These are phyloP conservation scores for Sisymbrium altissimum DNA, from an alignment of 345 rosid species.

Conservation along the genomic window DNA sequence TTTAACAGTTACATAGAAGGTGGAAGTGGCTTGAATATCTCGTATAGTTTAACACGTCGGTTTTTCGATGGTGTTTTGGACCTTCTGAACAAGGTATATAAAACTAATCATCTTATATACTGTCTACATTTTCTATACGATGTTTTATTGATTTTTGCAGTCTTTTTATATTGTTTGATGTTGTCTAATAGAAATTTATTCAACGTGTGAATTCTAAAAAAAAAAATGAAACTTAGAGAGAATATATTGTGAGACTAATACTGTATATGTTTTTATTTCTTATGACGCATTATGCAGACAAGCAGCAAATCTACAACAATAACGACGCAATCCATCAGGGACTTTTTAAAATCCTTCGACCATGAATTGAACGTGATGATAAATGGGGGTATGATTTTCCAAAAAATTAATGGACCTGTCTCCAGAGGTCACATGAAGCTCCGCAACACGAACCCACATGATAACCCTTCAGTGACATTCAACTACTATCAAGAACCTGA, in stretches of 20 bases:
- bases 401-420: neutral
- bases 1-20: constrained; percentile 52
- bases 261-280: neutral
- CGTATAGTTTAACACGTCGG: constrained; percentile 33
- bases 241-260: neutral
- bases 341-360: neutral
- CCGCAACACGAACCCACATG: constrained; percentile 12
- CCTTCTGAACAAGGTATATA: constrained; percentile 24
- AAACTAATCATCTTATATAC: too few relatives aligned
- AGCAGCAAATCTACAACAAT: neutral
- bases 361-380: neutral
- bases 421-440: constrained; percentile 3
- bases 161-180: too few relatives aligned
- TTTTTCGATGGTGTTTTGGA: constrained; percentile 20
- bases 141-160: neutral
- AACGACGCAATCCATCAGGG: neutral
- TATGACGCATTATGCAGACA: neutral
- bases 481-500: constrained; percentile 68
- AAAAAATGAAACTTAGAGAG: neutral
- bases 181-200: too few relatives aligned
- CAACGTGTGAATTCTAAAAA: neutral
- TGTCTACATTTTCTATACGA: neutral
- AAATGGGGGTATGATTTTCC: neutral
- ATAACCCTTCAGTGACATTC: constrained; percentile 60
- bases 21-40: constrained; percentile 39